Evolutionary conservation across 2,329 filamentous ascomycete species (phyloP).

Genomic region (Graphium sp.): DNA sequence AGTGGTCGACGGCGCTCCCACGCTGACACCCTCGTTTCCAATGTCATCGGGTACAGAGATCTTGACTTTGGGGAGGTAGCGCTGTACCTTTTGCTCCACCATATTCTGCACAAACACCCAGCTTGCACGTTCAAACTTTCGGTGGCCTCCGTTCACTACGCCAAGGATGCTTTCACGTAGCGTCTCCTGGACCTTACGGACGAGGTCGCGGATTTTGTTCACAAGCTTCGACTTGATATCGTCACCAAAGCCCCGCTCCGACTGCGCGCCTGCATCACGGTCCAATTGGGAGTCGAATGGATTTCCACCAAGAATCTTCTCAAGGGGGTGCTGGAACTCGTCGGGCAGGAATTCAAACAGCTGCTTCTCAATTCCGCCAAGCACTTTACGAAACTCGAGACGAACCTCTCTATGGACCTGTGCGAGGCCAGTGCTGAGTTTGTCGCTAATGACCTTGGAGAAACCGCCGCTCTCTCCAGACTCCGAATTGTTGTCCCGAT

Average conservation of each 20-base stretch:
- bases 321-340: constrained; percentile 21
- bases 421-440: constrained; percentile 24
- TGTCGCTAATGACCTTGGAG: constrained; percentile 26
- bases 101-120: constrained; percentile 27
- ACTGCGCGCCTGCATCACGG: constrained; percentile 11
- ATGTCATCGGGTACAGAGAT: constrained; percentile 27
- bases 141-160: constrained; percentile 26
- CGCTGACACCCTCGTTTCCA: constrained; percentile 25
- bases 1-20: constrained; percentile 17
- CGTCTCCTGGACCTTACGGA: constrained; percentile 26
- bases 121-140: constrained; percentile 26
- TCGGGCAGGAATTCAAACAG: constrained; percentile 26
- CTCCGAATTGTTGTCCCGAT: constrained; percentile 9
- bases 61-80: constrained; percentile 25
- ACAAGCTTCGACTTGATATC: constrained; percentile 25
- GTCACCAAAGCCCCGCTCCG: constrained; percentile 21
- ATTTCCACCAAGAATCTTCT: constrained; percentile 27
- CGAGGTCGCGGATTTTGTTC: constrained; percentile 22
- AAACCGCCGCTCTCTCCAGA: constrained; percentile 18
- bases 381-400: constrained; percentile 25
- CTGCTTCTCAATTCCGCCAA: constrained; percentile 25
- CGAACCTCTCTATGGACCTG: constrained; percentile 25
- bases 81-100: constrained; percentile 26
- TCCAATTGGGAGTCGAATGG: constrained; percentile 26
- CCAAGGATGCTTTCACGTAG: constrained; percentile 24